Percentiles rank a stretch among this genome's conserved stretches.
phyloP scores from a whole-genome alignment of 495 filamentous ascomycete genomes.

The Penicillium herquei region DNA sequence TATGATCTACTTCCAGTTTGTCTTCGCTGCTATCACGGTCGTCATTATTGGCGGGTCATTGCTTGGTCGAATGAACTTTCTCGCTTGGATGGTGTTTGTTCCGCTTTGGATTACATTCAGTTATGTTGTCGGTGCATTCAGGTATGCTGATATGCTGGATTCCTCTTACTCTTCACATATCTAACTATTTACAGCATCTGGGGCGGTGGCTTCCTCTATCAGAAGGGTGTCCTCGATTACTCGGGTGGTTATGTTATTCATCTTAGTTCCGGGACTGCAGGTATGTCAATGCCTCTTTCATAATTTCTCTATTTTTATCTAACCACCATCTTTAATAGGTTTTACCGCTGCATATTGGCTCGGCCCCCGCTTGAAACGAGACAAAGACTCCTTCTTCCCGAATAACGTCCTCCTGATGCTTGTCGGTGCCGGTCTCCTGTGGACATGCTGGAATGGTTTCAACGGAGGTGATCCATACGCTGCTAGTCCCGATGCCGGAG shows the following conservation, averaged over 20 bases:
- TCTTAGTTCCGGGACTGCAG: slow-evolving; percentile 53
- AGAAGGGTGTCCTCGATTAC: slow-evolving; percentile 55
- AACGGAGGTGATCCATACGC: slow-evolving; percentile 58
- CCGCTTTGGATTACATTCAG: slow-evolving; percentile 54
- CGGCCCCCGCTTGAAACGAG: slow-evolving; percentile 48
- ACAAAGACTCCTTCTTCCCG: slow-evolving; percentile 49
- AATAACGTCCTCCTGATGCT: slow-evolving; percentile 53
- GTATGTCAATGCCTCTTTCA: slow-evolving; percentile 2
- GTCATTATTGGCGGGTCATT: slow-evolving; percentile 52
- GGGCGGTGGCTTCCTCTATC: slow-evolving; percentile 55
- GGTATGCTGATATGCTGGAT: neutral
- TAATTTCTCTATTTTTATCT: neutral
- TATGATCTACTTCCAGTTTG: slow-evolving; percentile 63
- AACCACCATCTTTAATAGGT: slow-evolving; percentile 18
- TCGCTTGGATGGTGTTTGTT: slow-evolving; percentile 57
- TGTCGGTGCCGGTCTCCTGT: slow-evolving; percentile 55
- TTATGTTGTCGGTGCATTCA: slow-evolving; percentile 27
- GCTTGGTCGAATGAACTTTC: slow-evolving; percentile 53
- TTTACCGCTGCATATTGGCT: slow-evolving; percentile 55
- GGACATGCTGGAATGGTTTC: slow-evolving; percentile 60
- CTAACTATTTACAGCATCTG: slow-evolving; percentile 36
- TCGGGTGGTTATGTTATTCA: slow-evolving; percentile 62
- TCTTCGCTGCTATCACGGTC: slow-evolving; percentile 58
- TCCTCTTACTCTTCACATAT: too few relatives aligned
- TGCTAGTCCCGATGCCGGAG: slow-evolving; percentile 53